Conservation (phyloP, 2,329 filamentous ascomycete genomes). For the Fusarium phyllophilum region DNA sequence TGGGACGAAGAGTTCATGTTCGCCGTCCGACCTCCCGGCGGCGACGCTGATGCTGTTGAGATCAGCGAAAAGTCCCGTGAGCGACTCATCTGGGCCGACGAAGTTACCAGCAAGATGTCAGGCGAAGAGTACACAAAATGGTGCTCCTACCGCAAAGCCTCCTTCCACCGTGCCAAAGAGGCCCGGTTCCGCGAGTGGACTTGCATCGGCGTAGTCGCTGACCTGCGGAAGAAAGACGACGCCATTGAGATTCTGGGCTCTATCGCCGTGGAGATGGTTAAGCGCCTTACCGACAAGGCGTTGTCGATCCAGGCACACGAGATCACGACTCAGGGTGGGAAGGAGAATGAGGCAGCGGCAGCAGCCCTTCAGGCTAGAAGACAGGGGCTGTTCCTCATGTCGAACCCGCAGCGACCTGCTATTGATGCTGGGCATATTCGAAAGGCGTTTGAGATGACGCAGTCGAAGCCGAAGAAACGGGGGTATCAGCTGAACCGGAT, state of each 20-base stretch:
- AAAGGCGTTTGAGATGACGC: slow-evolving; percentile 15
- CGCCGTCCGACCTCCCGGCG: slow-evolving; percentile 82
- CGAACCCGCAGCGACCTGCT: neutral
- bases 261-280: slow-evolving; percentile 96
- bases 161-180: slow-evolving; percentile 96
- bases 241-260: slow-evolving; percentile 98
- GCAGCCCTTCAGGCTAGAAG: neutral
- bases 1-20: slow-evolving; percentile 95
- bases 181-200: slow-evolving; percentile 98
- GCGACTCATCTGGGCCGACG: slow-evolving; percentile 91
- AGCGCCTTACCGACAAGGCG: slow-evolving; percentile 93
- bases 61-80: slow-evolving; percentile 88
- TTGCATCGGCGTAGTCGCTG: slow-evolving; percentile 91
- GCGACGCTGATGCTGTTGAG: slow-evolving; percentile 53
- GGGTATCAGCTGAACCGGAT: neutral
- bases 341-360: neutral
- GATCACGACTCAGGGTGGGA: neutral
- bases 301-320: slow-evolving; percentile 80
- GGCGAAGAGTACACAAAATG: slow-evolving; percentile 97
- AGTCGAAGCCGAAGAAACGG: neutral
- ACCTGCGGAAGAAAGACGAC: slow-evolving; percentile 94
- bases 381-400: slow-evolving; percentile 6
- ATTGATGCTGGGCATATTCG: slow-evolving; percentile 3
- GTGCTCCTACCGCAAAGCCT: slow-evolving; percentile 96
- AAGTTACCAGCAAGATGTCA: slow-evolving; percentile 96